Percentiles rank a stretch among this genome's conserved stretches.
phyloP scores from a whole-genome alignment of 176 grass and related monocot genomes.

The Poa pratensis region DNA sequence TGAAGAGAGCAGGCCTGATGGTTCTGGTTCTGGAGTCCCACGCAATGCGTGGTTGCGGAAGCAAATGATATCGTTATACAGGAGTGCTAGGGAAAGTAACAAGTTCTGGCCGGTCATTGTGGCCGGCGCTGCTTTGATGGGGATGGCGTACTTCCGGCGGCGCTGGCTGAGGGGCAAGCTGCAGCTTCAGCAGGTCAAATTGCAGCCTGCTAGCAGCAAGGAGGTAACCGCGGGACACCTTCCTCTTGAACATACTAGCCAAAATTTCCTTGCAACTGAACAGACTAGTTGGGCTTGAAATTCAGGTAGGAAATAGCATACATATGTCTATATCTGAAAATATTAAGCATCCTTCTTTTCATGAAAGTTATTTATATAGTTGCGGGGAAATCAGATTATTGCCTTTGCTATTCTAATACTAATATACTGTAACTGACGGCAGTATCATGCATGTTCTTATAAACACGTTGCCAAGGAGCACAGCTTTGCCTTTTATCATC shows the following conservation, averaged over 20 bases:
- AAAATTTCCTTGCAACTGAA: slow-evolving; percentile 7
- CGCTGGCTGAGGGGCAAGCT: slow-evolving; percentile 36
- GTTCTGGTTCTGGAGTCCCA: slow-evolving; percentile 46
- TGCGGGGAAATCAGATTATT: neutral
- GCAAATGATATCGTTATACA: slow-evolving; percentile 59
- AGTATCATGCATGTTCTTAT: neutral
- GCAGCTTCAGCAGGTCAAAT: slow-evolving; percentile 53
- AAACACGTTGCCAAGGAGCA: neutral
- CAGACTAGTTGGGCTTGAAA: neutral
- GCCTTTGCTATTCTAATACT: neutral
- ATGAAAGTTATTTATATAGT: neutral
- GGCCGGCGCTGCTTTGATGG: slow-evolving; percentile 64
- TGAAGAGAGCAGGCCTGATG: slow-evolving; percentile 41
- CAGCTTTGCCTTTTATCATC: neutral
- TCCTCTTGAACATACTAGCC: slow-evolving; percentile 13
- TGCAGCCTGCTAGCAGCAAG: slow-evolving; percentile 46
- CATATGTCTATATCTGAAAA: neutral
- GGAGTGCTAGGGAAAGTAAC: slow-evolving; percentile 63
- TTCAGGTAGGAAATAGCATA: neutral
- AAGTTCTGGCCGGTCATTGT: slow-evolving; percentile 72
- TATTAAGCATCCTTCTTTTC: neutral
- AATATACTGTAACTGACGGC: neutral
- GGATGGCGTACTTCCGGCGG: slow-evolving; percentile 67
- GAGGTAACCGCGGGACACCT: slow-evolving; percentile 56
- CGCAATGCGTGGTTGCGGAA: slow-evolving; percentile 60